Evolutionary conservation across 176 grass and related monocot genomes (phyloP), one percentile per base, ranked within the genome.

Genomic region (Cenchrus americanus): DNA sequence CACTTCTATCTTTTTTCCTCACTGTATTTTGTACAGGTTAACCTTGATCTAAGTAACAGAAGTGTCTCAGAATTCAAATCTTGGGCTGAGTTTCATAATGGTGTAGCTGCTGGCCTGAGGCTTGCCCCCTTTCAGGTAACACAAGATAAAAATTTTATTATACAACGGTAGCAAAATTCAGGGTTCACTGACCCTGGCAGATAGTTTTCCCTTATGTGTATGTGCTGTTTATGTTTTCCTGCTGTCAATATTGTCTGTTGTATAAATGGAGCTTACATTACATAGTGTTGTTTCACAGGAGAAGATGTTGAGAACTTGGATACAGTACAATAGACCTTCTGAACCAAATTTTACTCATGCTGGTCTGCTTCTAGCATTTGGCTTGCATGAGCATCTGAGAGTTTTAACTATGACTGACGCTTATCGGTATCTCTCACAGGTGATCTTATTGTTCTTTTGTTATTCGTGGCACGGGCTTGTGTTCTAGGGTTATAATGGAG

Each of bases 51-150:
- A 82, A 98, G 83, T 76, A 85, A 83, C 76, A 89, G 92, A 91
- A 95, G 88, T 87, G 88, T 93, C 10, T 82, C 89, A 71, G 95
- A 98, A 61, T 94, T 98, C 68, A 91, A 71, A 86, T 98, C 92
- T 42, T 98, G 95, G 92, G 86, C 95, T 48, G 92, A 98, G 76
- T 98, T 98, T 87, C 95, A 98, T 81, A 98, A 98, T 85, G 95
- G 95, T 77, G 92, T 95, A 65, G 92, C 95, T 90, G 90, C 95
- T 91, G 95, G 95, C 51, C 77, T 98, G 83, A 93, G 92, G 81
- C 82, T 98, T 80, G 95, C 95, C 47, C 95, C 95, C 67, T 95
- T 98, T 78, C 90, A 98, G 92, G 95, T 98, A 86, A 76, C 61
- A 48, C 70, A 80, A 23, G 1, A 76, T 42, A 81, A 46, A 13